Conservation (phyloP, 768 basidiomycete species). For the Suillus lakei region DNA sequence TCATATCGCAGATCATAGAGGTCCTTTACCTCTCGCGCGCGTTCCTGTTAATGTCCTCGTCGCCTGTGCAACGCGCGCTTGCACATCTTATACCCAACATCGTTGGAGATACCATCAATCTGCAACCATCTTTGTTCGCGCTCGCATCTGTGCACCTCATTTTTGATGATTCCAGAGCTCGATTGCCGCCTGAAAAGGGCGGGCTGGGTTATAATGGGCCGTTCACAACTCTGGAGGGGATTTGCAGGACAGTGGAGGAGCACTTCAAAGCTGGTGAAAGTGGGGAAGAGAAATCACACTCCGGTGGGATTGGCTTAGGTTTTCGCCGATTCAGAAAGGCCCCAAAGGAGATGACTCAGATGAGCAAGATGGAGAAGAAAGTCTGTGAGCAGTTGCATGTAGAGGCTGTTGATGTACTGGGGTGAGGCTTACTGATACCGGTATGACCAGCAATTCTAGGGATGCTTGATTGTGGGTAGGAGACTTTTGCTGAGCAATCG, state of each 20-base stretch:
- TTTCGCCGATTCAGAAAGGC: constrained; percentile 31
- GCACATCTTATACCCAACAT: constrained; percentile 48
- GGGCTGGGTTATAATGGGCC: constrained; percentile 66
- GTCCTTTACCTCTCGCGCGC: constrained; percentile 53
- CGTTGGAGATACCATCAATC: constrained; percentile 53
- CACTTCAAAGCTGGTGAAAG: constrained; percentile 43
- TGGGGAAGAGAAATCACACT: constrained; percentile 44
- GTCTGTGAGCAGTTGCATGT: constrained; percentile 24
- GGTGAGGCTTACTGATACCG: constrained; percentile 6
- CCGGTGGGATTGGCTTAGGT: constrained; percentile 52
- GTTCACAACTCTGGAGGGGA: constrained; percentile 61
- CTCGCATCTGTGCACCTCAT: constrained; percentile 59
- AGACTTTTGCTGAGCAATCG: background rate
- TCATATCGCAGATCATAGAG: constrained; percentile 65
- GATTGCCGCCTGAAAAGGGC: constrained; percentile 55
- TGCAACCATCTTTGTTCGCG: constrained; percentile 64
- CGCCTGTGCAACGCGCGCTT: constrained; percentile 35
- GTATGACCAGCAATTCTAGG: background rate
- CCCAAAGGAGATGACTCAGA: constrained; percentile 23
- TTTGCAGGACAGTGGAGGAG: constrained; percentile 61
- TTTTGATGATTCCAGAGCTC: constrained; percentile 69
- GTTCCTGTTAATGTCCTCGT: constrained; percentile 38
- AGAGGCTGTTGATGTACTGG: constrained; percentile 20
- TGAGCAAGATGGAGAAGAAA: constrained; percentile 32
- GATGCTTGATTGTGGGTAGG: background rate